Percentiles rank a stretch among this genome's conserved stretches.
Conservation (phyloP, 2,329 filamentous ascomycete genomes). For the Aureobasidium lini region DNA sequence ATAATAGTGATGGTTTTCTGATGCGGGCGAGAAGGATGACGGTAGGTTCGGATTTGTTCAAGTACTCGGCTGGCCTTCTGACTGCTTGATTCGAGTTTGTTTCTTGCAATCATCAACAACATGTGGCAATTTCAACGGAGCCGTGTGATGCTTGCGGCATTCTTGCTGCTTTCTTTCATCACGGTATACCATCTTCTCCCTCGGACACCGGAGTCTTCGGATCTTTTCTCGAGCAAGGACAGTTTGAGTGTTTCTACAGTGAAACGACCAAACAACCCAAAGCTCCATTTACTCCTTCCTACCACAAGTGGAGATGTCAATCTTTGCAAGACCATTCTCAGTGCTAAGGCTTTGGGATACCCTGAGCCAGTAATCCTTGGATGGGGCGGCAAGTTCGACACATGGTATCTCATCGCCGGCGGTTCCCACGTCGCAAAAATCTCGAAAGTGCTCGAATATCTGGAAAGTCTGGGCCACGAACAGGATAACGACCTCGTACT, state of each 20-base stretch:
- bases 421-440: conserved; percentile 23
- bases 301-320: conserved; percentile 36
- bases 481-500: conserved; percentile 49
- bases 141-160: neutral
- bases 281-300: conserved; percentile 50
- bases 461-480: conserved; percentile 20
- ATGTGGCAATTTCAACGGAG: neutral
- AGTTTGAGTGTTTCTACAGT: neutral
- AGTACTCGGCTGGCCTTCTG: too few species aligned
- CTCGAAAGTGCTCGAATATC: conserved; percentile 20
- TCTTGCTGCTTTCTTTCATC: neutral
- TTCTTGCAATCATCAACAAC: neutral
- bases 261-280: neutral
- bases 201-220: neutral
- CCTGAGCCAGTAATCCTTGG: conserved; percentile 20
- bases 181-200: neutral
- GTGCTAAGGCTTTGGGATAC: conserved; percentile 20
- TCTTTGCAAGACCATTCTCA: conserved; percentile 22
- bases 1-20: neutral
- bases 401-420: neutral
- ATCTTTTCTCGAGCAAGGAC: neutral
- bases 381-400: conserved; percentile 16
- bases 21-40: too few species aligned
- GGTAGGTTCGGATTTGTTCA: too few species aligned
- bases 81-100: too few species aligned